Evolutionary conservation across 108 stramenopile species (phyloP), one percentile per base, ranked within the genome.

Genomic region (Bacterosira constricta): DNA sequence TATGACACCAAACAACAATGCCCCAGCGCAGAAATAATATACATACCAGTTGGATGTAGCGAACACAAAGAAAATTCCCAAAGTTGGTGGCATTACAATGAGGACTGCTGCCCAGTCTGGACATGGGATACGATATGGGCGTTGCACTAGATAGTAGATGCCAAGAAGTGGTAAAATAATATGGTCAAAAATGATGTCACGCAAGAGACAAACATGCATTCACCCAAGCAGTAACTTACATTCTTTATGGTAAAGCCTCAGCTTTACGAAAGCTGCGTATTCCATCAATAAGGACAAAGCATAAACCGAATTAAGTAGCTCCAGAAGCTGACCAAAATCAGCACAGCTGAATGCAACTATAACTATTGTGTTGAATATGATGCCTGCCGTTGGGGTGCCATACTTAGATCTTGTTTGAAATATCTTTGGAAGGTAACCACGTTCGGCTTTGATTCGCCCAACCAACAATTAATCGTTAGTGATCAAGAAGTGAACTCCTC

Each of bases 261-360:
- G 88, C 68, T 96, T 90, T 61, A 98, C 54, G 77, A 98, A 98
- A 0, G 97, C 97, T 26, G 82, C 89, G 76, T 95, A 97, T 68
- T 98, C 97, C 67, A 97, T 73, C 27, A 97, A 45, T 63, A 97
- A 76, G 1, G 93, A 70, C 15, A 96, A 39, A 15, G 86, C 79
- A 59, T 94, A 97, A 17, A 85, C 83, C 34, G 94, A 91, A 74
- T 98, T 98, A 62, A 97, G 81, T 78, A 98, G 91, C 67, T 98
- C 96, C 44, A 98, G 66, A 38, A 98, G 65, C 45, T 77, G 73
- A 61, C 82, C 83, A 69, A 98, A 95, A 64, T 86, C 73, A 23
- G 92, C 72, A 25, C 80, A 79, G 51, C 89, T 73, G 44, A 92
- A 67, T n/a, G 85, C 62, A 17, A 91, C 69, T 44, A 97, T 90